These are phyloP conservation scores for Auricularia cornea DNA, from an alignment of 768 basidiomycete genomes.

Conservation along the genomic window DNA sequence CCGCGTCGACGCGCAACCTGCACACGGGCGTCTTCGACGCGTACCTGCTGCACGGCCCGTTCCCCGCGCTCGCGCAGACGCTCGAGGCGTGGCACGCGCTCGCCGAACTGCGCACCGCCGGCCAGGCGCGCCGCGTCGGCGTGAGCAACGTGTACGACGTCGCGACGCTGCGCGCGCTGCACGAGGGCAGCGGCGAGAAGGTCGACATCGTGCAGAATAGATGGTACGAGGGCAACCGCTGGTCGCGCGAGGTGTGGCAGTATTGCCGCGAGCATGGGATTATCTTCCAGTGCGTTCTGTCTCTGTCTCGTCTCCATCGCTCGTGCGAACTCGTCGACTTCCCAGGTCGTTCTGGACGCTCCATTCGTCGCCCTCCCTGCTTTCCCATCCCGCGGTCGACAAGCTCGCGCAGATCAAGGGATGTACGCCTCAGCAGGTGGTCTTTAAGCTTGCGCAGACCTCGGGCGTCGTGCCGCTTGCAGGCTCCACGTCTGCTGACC, in stretches of 20 bases:
- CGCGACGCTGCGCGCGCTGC: conserved; percentile 42
- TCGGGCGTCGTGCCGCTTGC: conserved; percentile 64
- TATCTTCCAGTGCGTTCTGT: conserved; percentile 55
- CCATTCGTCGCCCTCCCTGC: conserved; percentile 60
- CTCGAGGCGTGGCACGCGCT: conserved; percentile 63
- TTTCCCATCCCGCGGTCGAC: conserved; percentile 39
- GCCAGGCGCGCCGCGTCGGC: conserved; percentile 56
- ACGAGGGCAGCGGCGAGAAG: conserved; percentile 36
- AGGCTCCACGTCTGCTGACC: conserved; percentile 58
- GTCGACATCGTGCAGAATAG: conserved; percentile 76
- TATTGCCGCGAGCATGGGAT: conserved; percentile 58
- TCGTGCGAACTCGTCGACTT: background rate
- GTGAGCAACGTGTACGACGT: conserved; percentile 74
- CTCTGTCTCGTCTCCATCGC: background rate
- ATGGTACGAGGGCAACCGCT: conserved; percentile 75
- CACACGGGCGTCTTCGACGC: conserved; percentile 68
- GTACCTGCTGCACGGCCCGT: conserved; percentile 71
- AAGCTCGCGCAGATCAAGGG: conserved; percentile 37
- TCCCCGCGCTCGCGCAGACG: conserved; percentile 49
- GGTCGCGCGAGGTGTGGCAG: conserved; percentile 56
- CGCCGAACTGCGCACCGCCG: conserved; percentile 52
- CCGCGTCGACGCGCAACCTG: conserved; percentile 58
- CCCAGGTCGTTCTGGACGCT: conserved; percentile 82
- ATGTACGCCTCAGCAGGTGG: conserved; percentile 54
- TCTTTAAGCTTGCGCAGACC: conserved; percentile 62